Percentiles rank a stretch among this genome's conserved stretches.
Conservation (phyloP, 2,329 filamentous ascomycete species). For the Cladophialophora immunda region DNA sequence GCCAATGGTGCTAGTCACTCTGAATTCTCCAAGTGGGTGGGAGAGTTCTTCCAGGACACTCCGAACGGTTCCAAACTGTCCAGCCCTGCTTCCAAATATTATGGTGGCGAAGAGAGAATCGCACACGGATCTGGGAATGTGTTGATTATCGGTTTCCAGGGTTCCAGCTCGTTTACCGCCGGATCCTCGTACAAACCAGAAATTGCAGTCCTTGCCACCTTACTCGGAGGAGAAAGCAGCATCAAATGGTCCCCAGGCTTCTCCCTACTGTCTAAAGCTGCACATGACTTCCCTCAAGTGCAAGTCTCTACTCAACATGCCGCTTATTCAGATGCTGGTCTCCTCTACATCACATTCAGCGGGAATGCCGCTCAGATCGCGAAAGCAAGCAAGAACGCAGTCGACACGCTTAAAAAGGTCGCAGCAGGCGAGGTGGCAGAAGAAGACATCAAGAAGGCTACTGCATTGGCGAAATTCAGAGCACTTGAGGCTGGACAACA, state of each 20-base stretch:
- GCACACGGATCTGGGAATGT: slow-evolving; percentile 80
- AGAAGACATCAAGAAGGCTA: slow-evolving; percentile 90
- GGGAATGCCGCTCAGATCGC: slow-evolving; percentile 78
- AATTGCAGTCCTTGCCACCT: slow-evolving; percentile 82
- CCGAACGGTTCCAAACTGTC: slow-evolving; percentile 61
- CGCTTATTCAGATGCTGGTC: slow-evolving; percentile 92
- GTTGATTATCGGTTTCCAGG: slow-evolving; percentile 90
- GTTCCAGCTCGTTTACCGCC: slow-evolving; percentile 76
- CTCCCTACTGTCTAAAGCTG: slow-evolving; percentile 84
- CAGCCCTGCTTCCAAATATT: slow-evolving; percentile 80
- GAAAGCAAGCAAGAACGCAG: slow-evolving; percentile 76
- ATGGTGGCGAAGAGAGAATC: slow-evolving; percentile 92
- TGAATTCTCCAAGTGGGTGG: slow-evolving; percentile 86
- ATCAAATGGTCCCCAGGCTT: slow-evolving; percentile 98
- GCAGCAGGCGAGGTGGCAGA: slow-evolving; percentile 77
- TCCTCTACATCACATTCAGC: slow-evolving; percentile 82
- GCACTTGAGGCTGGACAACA: slow-evolving; percentile 83
- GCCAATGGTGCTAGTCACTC: slow-evolving; percentile 83
- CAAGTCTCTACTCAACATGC: slow-evolving; percentile 77
- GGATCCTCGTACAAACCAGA: slow-evolving; percentile 85
- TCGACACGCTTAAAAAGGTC: slow-evolving; percentile 83
- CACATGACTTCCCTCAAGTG: slow-evolving; percentile 71
- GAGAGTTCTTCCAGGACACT: slow-evolving; percentile 85
- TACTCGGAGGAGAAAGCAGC: slow-evolving; percentile 87
- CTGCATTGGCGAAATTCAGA: slow-evolving; percentile 92